Evolutionary conservation across 768 basidiomycete species (phyloP).

Genomic region (Boletus subcaerulescens): DNA sequence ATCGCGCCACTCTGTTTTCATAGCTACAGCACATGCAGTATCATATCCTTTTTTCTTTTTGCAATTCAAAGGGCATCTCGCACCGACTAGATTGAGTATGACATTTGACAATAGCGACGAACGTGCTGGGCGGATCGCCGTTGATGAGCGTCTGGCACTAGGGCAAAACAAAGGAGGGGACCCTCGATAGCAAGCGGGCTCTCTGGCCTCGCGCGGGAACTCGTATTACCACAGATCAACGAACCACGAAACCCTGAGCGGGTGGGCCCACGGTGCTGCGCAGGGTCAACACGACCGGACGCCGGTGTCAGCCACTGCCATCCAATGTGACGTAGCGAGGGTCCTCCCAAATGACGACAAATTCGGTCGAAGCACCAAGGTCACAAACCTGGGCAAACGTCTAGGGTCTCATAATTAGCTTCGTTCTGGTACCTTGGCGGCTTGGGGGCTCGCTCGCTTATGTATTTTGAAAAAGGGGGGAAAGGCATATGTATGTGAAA

Average conservation of each 20-base stretch:
- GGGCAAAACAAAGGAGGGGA: conserved; percentile 11
- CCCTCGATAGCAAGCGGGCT: conserved; percentile 18
- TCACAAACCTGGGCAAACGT: conserved; percentile 4
- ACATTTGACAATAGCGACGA: neutral
- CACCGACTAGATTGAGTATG: neutral
- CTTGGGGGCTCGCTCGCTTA: neutral
- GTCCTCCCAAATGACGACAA: neutral
- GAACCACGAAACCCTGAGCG: conserved; percentile 20
- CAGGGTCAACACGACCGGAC: conserved; percentile 5
- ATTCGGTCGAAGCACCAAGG: conserved; percentile 3
- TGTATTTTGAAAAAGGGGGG: neutral
- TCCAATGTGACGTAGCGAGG: conserved; percentile 12
- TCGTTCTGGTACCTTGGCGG: conserved; percentile 2
- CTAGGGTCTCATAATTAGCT: conserved; percentile 12
- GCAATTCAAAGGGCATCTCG: conserved; percentile 10
- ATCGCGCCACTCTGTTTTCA: conserved; percentile 23
- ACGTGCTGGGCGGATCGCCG: conserved; percentile 2
- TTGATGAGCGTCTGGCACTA: conserved; percentile 10
- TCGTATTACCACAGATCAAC: conserved; percentile 7
- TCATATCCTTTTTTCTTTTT: conserved; percentile 9
- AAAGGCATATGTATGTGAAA: conserved; percentile 4
- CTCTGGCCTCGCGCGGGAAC: neutral
- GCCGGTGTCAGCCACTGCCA: conserved; percentile 5
- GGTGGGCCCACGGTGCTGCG: conserved; percentile 19
- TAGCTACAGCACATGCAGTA: conserved; percentile 18